These are phyloP conservation scores for Alternaria incomplexa DNA, from an alignment of 2,329 filamentous ascomycete genomes.

Conservation along the genomic window DNA sequence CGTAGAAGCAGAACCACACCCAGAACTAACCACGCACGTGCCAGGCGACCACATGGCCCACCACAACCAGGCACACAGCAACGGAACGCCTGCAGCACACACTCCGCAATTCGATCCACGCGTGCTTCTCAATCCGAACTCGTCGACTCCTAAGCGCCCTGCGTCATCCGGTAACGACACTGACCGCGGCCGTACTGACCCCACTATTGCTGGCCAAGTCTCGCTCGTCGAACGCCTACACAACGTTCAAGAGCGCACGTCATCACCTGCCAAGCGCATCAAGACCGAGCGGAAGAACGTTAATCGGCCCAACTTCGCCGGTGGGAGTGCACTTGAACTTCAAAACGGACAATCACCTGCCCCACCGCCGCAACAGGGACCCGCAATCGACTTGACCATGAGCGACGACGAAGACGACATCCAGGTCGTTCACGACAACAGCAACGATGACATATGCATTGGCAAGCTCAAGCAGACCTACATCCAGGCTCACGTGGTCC, in stretches of 20 bases:
- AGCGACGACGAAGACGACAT: slow-evolving; percentile 69
- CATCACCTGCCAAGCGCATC: slow-evolving; percentile 54
- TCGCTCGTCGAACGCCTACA: slow-evolving; percentile 77
- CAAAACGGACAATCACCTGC: slow-evolving; percentile 16
- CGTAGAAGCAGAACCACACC: neutral
- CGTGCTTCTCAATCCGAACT: slow-evolving; percentile 44
- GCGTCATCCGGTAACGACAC: slow-evolving; percentile 27
- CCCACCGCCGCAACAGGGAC: slow-evolving; percentile 7
- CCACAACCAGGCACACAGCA: slow-evolving; percentile 9
- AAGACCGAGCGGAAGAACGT: slow-evolving; percentile 34
- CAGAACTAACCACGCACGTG: slow-evolving; percentile 24
- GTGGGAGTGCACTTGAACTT: slow-evolving; percentile 52
- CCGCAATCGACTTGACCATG: slow-evolving; percentile 44
- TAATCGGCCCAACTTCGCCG: slow-evolving; percentile 18
- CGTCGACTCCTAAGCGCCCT: slow-evolving; percentile 38
- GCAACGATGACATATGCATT: slow-evolving; percentile 77
- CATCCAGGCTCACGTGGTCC: slow-evolving; percentile 71
- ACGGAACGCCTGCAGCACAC: slow-evolving; percentile 16
- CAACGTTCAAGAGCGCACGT: slow-evolving; percentile 71
- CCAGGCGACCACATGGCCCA: slow-evolving; percentile 26
- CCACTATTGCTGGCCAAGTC: slow-evolving; percentile 54
- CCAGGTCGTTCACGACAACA: slow-evolving; percentile 64
- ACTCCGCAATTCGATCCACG: slow-evolving; percentile 33
- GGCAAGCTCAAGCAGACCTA: slow-evolving; percentile 74
- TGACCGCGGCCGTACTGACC: slow-evolving; percentile 32